Evolutionary conservation across 2,329 filamentous ascomycete genomes (phyloP).

Genomic region (Scytalidium sp.): DNA sequence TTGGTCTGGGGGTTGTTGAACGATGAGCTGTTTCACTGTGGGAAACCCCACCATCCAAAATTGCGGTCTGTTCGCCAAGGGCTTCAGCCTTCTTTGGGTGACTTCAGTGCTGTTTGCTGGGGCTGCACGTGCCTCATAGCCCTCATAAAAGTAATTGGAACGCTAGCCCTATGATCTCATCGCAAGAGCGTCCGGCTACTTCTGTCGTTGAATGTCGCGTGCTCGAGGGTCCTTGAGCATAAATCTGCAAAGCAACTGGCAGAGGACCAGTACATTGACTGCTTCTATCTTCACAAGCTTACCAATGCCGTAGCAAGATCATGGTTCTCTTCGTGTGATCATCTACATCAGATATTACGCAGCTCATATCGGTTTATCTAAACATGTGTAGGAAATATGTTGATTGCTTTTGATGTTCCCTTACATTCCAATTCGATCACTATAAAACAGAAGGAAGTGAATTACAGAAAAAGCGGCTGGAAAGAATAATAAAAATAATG

Average conservation of each 20-base stretch:
- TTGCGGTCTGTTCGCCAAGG: not conserved
- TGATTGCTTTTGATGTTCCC: not conserved
- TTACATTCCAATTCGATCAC: constrained; percentile 1
- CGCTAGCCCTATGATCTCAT: not conserved
- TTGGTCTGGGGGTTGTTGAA: not conserved
- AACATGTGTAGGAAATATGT: too few relatives aligned
- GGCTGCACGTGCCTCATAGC: not conserved
- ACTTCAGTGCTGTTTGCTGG: not conserved
- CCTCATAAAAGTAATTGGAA: not conserved
- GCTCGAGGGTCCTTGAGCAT: too few relatives aligned
- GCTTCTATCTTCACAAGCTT: too few relatives aligned
- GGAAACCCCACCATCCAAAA: not conserved
- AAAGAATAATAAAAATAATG: too few relatives aligned
- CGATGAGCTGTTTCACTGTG: not conserved
- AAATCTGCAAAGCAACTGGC: too few relatives aligned
- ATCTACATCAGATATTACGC: too few relatives aligned
- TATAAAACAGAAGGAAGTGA: not conserved
- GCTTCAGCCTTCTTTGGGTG: not conserved
- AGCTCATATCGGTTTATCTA: too few relatives aligned
- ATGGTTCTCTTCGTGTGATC: too few relatives aligned
- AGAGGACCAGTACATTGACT: too few relatives aligned
- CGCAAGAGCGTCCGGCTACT: not conserved
- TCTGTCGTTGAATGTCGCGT: not conserved
- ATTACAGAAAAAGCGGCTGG: too few relatives aligned
- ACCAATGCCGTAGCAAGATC: too few relatives aligned